A percentile compares a stretch with the other conserved stretches of the same genome.
Evolutionary conservation across 2,329 filamentous ascomycete species (phyloP).

Genomic region (Exserohilum rostratum): DNA sequence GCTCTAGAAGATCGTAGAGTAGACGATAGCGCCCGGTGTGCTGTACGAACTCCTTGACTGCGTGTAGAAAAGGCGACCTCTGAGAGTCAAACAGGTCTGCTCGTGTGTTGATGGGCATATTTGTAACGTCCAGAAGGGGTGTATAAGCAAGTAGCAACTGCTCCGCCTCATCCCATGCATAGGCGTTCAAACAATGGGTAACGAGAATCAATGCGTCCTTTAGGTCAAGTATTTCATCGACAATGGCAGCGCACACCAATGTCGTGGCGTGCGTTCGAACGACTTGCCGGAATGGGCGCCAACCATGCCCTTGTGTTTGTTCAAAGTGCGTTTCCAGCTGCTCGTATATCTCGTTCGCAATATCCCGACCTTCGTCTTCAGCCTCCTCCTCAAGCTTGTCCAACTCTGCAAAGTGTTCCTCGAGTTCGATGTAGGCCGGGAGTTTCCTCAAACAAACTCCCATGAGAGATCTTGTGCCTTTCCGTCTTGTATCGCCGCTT

Average conservation of each 20-base stretch:
- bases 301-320: slow-evolving; percentile 41
- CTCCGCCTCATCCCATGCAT: slow-evolving; percentile 46
- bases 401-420: slow-evolving; percentile 46
- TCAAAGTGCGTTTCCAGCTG: slow-evolving; percentile 49
- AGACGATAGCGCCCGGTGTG: slow-evolving; percentile 39
- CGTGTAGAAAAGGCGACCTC: slow-evolving; percentile 33
- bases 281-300: slow-evolving; percentile 49
- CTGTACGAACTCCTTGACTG: slow-evolving; percentile 36
- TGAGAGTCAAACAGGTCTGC: slow-evolving; percentile 37
- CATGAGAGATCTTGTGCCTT: slow-evolving; percentile 48
- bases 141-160: slow-evolving; percentile 39
- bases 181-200: slow-evolving; percentile 36
- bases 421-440: slow-evolving; percentile 50
- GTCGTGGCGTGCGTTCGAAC: slow-evolving; percentile 51
- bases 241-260: slow-evolving; percentile 46
- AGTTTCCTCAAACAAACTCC: slow-evolving; percentile 49
- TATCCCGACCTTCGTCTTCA: slow-evolving; percentile 43
- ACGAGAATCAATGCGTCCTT: slow-evolving; percentile 34
- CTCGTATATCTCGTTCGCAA: slow-evolving; percentile 48
- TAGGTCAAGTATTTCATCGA: slow-evolving; percentile 37
- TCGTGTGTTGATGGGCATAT: slow-evolving; percentile 31
- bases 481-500: slow-evolving; percentile 28
- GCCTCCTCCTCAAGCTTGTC: slow-evolving; percentile 37
- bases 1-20: slow-evolving; percentile 43
- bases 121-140: slow-evolving; percentile 28